Conservation (phyloP, 2,329 filamentous ascomycete genomes). For the Fusarium sp. region DNA sequence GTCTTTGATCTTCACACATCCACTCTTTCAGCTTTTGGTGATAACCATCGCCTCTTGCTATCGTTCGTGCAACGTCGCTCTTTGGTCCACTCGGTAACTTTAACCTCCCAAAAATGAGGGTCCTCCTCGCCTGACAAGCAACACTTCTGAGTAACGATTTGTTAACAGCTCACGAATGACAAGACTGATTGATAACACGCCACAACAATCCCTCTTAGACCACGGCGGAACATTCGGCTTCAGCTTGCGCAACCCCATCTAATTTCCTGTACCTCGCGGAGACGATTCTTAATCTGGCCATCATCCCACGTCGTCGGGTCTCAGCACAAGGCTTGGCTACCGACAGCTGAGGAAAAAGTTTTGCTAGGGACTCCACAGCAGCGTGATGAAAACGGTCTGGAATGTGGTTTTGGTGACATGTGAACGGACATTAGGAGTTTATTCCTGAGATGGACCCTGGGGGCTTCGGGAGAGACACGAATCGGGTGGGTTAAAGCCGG, state of each 20-base stretch:
- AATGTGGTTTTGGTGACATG: background rate
- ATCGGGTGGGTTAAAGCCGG: background rate
- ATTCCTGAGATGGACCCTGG: background rate
- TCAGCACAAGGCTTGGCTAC: constrained; percentile 9
- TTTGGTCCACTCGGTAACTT: background rate
- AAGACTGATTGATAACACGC: constrained; percentile 35
- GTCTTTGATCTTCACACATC: background rate
- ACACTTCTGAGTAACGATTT: too few species aligned
- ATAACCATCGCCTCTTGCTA: too few species aligned
- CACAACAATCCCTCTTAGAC: background rate
- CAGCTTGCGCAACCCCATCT: background rate
- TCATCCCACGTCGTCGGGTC: constrained; percentile 22
- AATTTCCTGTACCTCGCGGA: constrained; percentile 2
- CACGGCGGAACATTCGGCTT: background rate
- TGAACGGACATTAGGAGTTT: background rate
- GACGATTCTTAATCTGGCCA: background rate
- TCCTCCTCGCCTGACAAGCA: too few species aligned
- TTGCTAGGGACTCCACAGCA: constrained; percentile 5
- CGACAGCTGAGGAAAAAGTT: background rate
- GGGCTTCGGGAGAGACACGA: background rate
- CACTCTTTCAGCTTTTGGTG: background rate
- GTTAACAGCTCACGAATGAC: too few species aligned
- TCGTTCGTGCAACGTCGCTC: background rate
- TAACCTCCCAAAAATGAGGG: too few species aligned
- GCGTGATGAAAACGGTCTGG: constrained; percentile 7